Conservation (phyloP, 371 early-diverging fungal species). For the Massospora cicadina region DNA sequence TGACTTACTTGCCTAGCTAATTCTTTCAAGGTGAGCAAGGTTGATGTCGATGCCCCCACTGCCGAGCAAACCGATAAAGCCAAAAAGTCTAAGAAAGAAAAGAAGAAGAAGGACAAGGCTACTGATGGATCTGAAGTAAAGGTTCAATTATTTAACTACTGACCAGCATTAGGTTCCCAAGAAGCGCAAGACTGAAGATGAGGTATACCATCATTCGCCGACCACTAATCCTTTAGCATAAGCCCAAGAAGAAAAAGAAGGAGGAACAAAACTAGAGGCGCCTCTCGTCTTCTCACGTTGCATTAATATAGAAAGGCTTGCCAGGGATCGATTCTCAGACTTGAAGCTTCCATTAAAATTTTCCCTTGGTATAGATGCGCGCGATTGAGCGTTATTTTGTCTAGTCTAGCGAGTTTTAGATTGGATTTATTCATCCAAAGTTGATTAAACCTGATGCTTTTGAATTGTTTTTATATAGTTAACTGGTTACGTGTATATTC, state of each 20-base stretch:
- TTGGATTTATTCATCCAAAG: no score
- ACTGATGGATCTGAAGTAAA: background rate
- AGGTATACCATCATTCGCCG: background rate
- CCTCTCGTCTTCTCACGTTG: no score
- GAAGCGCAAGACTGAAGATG: background rate
- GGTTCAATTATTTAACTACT: background rate
- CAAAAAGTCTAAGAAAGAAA: conserved; percentile 6
- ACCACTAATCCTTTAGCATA: background rate
- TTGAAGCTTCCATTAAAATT: no score
- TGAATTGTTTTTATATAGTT: no score
- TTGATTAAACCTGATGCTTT: no score
- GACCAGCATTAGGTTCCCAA: background rate
- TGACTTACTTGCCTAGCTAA: background rate
- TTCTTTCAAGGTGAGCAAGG: conserved; percentile 19
- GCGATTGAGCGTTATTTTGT: no score
- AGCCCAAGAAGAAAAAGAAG: background rate
- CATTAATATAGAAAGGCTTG: no score
- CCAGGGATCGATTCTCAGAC: no score
- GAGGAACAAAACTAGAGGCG: no score
- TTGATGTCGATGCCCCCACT: conserved; percentile 17
- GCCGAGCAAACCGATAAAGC: conserved; percentile 28
- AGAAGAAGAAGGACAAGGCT: conserved; percentile 8
- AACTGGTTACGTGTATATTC: no score
- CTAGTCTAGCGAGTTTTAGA: no score
- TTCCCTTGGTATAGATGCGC: no score